Base-by-base conservation (phyloP, 2,329 filamentous ascomycete species). In the Metarhizium guizhouense region DNA sequence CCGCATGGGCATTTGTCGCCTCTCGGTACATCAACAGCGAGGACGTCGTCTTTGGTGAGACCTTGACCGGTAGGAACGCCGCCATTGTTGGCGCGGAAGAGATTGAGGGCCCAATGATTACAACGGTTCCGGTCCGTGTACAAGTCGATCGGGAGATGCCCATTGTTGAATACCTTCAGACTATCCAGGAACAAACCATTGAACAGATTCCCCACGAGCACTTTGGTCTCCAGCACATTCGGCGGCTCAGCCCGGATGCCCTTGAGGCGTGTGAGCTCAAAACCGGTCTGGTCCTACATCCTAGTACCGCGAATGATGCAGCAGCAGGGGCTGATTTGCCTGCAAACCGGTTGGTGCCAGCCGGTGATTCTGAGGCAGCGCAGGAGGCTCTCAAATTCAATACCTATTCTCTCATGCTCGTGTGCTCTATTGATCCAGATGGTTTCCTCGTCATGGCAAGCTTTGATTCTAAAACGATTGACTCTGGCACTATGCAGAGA, bases 161-260 rank as follows among this genome's bases (percentile, higher is more conserved):
- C 0, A 71, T 83, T 2, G 62, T 66, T 0, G 74, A 82, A 49
- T 86, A 79, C 58, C 69, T 88, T 3, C 72, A 79, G 47, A 67
- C 71, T 2, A 74, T 87, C 2, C 83, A 87, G 42, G 71, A 80
- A 34, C 74, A 79, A 54, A 80, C 77, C 0, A 73, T 82, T 0
- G 69, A 75, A 3, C 78, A 82, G 60, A 85, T 87, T 6, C 79
- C 83, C 0, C 79, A 86, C 63, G 82, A 88, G 65, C 84, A 89
- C 64, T 74, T 80, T 52, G 82, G 82, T 20, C 69, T 84, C 48
- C 81, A 84, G 55, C 65, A 83, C 59, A 85, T 85, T 57, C 79
- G 82, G 10, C 73, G 75, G 25, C 67, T 85, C 13, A 81, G 78
- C 61, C 69, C 74, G 1, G 80, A 83, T 56, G 76, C 78, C 4